Evolutionary conservation across 176 grass and related monocot genomes (phyloP), one percentile per base, ranked within the genome.

Genomic region (Phyllostachys edulis): DNA sequence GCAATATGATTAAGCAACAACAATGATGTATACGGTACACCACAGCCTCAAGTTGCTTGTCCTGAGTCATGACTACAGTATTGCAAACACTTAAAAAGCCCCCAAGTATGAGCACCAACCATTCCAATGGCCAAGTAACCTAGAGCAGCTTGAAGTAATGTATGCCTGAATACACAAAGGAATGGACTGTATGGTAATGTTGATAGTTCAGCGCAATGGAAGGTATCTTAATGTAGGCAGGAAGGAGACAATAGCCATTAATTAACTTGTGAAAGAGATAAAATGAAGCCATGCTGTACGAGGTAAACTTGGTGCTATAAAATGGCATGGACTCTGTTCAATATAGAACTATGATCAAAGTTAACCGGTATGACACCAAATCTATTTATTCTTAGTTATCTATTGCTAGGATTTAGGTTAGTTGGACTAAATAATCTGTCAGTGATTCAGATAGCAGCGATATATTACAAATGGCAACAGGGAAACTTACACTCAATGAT

Each of bases 401-500:
- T 54, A 51, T 75, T 74, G 49, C n/a, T 13, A 37, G 11, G 29
- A 15, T 61, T 47, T 75, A 9, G 9, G 54, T 79, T 52, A 46
- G 5, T 64, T 50, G 16, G 72, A 63, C 51, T 69, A 52, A 85
- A 41, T n/a, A 69, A 38, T 16, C 21, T 65, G 44, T 49, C 7
- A 1, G 49, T 42, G 8, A 83, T 62, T 64, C 26, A 15, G 6
- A 83, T 46, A 59, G 52, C 27, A 56, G 55, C 12, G 4, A 60
- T 61, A 68, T 6, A 69, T 60, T 79, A 24, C 41, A 82, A 78
- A 79, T 76, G 7, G 47, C 69, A 85, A 37, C 36, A 86, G 17
- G 56, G 55, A 81, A 81, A 67, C 91, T 99, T 96, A 99, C 96
- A 67, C 91, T 94, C 54, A 94, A 87, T 57, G 93, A 69, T 71